Evolutionary conservation across 257 asterid species (phyloP), one percentile per base, ranked within the genome.

Genomic region (Lycium barbarum): DNA sequence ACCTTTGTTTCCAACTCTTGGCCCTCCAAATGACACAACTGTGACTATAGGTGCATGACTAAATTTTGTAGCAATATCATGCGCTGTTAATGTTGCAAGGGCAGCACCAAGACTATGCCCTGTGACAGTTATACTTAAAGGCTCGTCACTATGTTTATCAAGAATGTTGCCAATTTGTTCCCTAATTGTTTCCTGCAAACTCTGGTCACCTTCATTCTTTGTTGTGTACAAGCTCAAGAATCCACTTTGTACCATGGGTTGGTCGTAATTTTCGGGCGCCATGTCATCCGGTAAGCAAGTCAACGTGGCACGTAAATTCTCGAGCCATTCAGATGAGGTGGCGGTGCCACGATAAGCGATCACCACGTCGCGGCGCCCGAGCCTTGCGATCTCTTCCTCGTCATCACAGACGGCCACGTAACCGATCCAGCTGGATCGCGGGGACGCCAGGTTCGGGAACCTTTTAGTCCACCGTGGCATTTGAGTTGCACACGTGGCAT

Each of bases 71-170:
- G 91, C 87, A 53, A 96, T 91, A 83, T 96, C 98, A 80, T 94
- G 92, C 0, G 98, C 99, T 7, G 97, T 91, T 5, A 96, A 90
- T 2, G 97, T 91, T 9, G 99, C 98, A 40, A 96, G 57, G 1
- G 99, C 99, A 8, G 98, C 98, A 9, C 99, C 99, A 0, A 96
- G 91, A 88, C 98, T 95, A 87, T 96, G 99, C 1, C 99, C 98
- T 3, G 99, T 94, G 51, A 96, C 92, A 14, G 99, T 96, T 9
- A 96, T 91, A 84, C 99, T 96, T 26, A 96, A 17, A 8, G 97
- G 90, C 86, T 91, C 95, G 8, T 90, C 93, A 0, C 88, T 91
- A 36, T 96, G 95, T 6, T 65, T 87, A 40, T 85, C 53, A 0
- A 96, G 85, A 13, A 96, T 83, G 22, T 85, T 82, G 1, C 40